phyloP scores from a whole-genome alignment of 2,329 filamentous ascomycete genomes.

The Cercospora berteroae region DNA sequence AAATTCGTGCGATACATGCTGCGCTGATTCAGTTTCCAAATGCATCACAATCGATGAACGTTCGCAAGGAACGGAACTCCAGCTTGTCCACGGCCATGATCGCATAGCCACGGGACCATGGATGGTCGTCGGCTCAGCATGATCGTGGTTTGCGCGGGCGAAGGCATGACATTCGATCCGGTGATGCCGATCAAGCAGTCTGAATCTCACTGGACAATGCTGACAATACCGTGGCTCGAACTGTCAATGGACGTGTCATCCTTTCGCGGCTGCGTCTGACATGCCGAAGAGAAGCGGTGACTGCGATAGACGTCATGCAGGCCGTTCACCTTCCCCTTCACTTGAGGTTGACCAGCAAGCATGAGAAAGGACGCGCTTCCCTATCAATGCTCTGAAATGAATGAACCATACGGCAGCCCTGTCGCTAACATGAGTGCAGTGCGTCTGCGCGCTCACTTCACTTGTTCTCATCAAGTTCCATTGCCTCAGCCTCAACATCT shows the following conservation, averaged over 20 bases:
- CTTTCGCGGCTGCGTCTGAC: background rate
- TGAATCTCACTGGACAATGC: background rate
- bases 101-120: background rate
- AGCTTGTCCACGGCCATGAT: background rate
- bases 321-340: background rate
- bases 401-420: background rate
- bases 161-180: background rate
- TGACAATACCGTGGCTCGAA: background rate
- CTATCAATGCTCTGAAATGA: background rate
- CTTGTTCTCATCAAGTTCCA: conserved; percentile 22
- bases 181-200: background rate
- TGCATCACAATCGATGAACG: background rate
- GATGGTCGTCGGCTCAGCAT: background rate
- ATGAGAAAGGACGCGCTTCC: background rate
- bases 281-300: background rate
- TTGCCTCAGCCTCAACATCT: conserved; percentile 7
- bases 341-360: background rate
- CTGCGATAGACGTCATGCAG: background rate
- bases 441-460: background rate
- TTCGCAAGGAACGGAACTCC: background rate
- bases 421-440: background rate
- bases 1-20: background rate
- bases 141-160: background rate
- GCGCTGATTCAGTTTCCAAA: background rate
- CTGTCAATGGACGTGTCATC: background rate